Conservation (phyloP, 495 filamentous ascomycete genomes). For the Neurospora pannonica region DNA sequence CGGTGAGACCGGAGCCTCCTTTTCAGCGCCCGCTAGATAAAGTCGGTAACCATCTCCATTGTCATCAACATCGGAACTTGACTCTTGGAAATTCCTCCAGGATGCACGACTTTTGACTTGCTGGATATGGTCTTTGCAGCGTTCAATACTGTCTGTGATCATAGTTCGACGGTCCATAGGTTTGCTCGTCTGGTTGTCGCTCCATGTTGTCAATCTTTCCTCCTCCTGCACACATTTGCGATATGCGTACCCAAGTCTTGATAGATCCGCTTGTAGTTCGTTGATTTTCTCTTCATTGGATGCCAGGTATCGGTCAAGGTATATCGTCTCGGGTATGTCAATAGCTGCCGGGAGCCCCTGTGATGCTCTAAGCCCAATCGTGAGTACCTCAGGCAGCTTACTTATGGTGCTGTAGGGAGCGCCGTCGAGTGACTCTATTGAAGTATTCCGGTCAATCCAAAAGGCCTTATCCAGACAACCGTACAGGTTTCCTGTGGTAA, state of each 20-base stretch:
- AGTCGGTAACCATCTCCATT: constrained; percentile 43
- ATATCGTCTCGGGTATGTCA: constrained; percentile 61
- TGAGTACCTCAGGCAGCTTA: constrained; percentile 59
- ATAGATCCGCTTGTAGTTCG: constrained; percentile 30
- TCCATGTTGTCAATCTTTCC: constrained; percentile 12
- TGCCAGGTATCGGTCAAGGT: constrained; percentile 69
- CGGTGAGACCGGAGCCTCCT: constrained; percentile 33
- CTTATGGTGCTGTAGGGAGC: constrained; percentile 28
- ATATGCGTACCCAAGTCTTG: constrained; percentile 17
- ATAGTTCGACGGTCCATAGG: constrained; percentile 23
- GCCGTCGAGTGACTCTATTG: neutral
- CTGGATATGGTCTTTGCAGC: constrained; percentile 10
- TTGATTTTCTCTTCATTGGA: constrained; percentile 41
- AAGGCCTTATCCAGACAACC: constrained; percentile 60
- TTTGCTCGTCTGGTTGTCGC: constrained; percentile 19
- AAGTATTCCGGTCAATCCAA: constrained; percentile 32
- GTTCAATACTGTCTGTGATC: constrained; percentile 14
- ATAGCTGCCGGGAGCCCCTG: constrained; percentile 35
- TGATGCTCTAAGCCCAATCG: constrained; percentile 44
- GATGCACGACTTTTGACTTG: constrained; percentile 11
- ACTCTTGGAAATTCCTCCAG: constrained; percentile 38
- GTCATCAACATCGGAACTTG: constrained; percentile 34
- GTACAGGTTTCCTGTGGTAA: constrained; percentile 40
- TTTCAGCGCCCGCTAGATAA: constrained; percentile 23
- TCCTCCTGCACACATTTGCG: constrained; percentile 11